phyloP scores from a whole-genome alignment of 176 grass and related monocot species.

The Musa schizocarpa region DNA sequence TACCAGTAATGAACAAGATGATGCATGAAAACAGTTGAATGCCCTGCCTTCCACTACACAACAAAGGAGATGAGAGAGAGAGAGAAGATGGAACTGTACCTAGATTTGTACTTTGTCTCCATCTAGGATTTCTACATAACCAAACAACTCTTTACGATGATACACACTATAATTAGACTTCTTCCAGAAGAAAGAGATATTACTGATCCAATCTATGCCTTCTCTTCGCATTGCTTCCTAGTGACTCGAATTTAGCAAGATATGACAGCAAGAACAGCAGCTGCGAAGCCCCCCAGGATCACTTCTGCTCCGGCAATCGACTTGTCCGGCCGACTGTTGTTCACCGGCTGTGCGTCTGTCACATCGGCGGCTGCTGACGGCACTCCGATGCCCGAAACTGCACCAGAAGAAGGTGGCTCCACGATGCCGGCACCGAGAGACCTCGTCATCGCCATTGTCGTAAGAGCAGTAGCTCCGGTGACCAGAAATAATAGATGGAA shows the following conservation, averaged over 20 bases:
- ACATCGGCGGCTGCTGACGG: neutral
- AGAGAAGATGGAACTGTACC: too few species aligned
- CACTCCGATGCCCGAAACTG: neutral
- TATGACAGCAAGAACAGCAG: neutral
- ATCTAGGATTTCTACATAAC: too few species aligned
- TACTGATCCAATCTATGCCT: neutral
- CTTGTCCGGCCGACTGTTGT: neutral
- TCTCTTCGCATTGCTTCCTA: neutral
- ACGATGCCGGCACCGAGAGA: neutral
- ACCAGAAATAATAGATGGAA: neutral
- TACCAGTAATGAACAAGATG: too few species aligned
- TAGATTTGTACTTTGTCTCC: too few species aligned
- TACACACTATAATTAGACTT: too few species aligned
- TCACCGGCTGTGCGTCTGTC: neutral
- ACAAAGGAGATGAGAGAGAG: too few species aligned
- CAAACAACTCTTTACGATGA: neutral
- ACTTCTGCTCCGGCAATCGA: conserved; percentile 16
- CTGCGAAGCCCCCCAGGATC: conserved; percentile 8
- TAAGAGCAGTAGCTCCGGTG: neutral
- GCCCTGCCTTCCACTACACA: too few species aligned
- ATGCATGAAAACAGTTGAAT: too few species aligned
- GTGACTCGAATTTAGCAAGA: conserved; percentile 16
- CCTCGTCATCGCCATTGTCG: conserved; percentile 1
- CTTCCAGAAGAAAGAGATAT: neutral
- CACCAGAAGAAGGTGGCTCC: neutral